Base-by-base conservation (phyloP, 1,284 basidiomycete species). In the Ustanciosporium gigantosporum region DNA sequence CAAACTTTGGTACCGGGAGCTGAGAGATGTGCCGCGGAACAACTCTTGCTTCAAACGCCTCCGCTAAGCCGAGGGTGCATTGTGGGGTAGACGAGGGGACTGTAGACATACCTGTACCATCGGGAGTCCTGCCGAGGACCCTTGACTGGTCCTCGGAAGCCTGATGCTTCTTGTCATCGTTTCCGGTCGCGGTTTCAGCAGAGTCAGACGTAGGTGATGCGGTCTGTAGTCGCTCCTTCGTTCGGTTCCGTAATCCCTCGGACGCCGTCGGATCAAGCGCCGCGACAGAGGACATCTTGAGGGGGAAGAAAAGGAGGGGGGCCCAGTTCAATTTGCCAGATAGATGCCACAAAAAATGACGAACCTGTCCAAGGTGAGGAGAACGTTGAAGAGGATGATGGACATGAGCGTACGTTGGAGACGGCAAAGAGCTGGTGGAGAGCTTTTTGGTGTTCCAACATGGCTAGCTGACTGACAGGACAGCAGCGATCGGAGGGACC, bases 111-210 rank as follows among this genome's bases (percentile, higher is more conserved):
- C 59, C 52, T 35, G 59, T 62, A 39, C 59, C 59, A 35, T 62
- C 59, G 11, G 59, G 51, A 23, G 59, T 56, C 31, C 59, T 56
- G n/a, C 59, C 59, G 27, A 62, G 51, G 17, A 62, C 47, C 14
- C 53, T 62, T n/a, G 36, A 31, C 27, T 46, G 36, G 36, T 15
- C n/a, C 13, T 46, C 17, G 34, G 40, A 24, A n/a, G 25, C 14
- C n/a, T 24, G 27, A 5, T 53, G 16, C 31, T 58, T 43, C 9
- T 37, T 25, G 31, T 25, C 25, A 7, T 17, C 21, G 22, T 43
- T 25, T 14, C 15, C 15, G 25, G 15, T 24, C 31, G 25, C 41
- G 39, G 24, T n/a, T n/a, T 46, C 36, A 39, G 37, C 47, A n/a
- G 41, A 32, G 24, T 60, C 57, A 29, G 46, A 49, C 23, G 41